These are phyloP conservation scores for Ilyonectria robusta DNA, from an alignment of 2,329 filamentous ascomycete species.

Conservation along the genomic window DNA sequence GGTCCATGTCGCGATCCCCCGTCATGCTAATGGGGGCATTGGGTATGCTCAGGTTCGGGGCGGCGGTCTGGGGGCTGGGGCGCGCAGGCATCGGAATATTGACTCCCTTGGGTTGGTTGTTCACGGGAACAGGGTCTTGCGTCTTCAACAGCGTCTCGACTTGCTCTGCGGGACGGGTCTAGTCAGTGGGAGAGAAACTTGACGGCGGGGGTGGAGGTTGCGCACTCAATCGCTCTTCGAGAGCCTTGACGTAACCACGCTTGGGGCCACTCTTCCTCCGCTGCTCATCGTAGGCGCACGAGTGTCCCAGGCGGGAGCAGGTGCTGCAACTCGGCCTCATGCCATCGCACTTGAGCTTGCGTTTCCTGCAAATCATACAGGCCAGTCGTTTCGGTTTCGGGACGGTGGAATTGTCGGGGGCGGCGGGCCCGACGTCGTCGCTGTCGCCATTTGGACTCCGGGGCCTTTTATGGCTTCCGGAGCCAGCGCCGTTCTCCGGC, in stretches of 20 bases:
- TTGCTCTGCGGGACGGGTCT: constrained; percentile 74
- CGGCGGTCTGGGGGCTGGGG: constrained; percentile 49
- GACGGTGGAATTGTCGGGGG: constrained; percentile 69
- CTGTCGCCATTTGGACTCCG: constrained; percentile 50
- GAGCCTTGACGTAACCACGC: constrained; percentile 91
- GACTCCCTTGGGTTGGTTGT: constrained; percentile 51
- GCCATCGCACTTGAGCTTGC: constrained; percentile 93
- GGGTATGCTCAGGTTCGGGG: constrained; percentile 51
- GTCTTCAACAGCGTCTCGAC: constrained; percentile 92
- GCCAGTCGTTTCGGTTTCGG: constrained; percentile 93
- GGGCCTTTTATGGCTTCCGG: constrained; percentile 49
- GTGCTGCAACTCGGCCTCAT: constrained; percentile 88
- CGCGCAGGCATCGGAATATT: constrained; percentile 42
- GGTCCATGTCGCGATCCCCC: constrained; percentile 64
- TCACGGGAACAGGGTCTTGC: constrained; percentile 68
- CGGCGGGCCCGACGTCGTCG: constrained; percentile 52
- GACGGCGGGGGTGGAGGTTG: constrained; percentile 12
- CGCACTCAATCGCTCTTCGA: constrained; percentile 93
- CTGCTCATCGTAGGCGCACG: constrained; percentile 92
- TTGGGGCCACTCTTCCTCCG: constrained; percentile 96
- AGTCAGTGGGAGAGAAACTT: constrained; percentile 37
- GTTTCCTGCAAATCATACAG: constrained; percentile 92
- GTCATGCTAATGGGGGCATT: constrained; percentile 64
- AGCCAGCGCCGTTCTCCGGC: constrained; percentile 54
- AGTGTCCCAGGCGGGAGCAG: constrained; percentile 87